Evolutionary conservation across 345 rosid species (phyloP).

Genomic region (Eucalyptus rudis): DNA sequence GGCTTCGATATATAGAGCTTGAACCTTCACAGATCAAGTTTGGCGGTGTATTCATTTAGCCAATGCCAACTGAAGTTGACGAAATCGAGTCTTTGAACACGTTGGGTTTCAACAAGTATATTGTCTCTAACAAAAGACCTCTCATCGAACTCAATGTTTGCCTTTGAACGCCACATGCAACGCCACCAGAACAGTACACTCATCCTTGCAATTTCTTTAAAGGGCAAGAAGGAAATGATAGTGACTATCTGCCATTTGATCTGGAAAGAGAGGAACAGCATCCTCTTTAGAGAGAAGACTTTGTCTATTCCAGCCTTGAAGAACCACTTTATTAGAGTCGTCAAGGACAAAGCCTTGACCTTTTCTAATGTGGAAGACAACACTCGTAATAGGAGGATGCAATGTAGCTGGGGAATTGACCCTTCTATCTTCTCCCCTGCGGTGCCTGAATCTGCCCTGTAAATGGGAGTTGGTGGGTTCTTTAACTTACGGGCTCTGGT

Average conservation of each 20-base stretch:
- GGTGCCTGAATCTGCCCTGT: too few relatives aligned
- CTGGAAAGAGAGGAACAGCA: too few relatives aligned
- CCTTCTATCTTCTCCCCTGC: too few relatives aligned
- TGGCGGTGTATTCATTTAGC: not conserved
- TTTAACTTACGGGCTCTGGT: too few relatives aligned
- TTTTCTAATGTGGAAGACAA: too few relatives aligned
- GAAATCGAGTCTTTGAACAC: not conserved
- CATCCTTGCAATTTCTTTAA: conserved; percentile 21
- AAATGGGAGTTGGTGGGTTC: too few relatives aligned
- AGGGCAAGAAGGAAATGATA: conserved; percentile 17
- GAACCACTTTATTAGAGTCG: too few relatives aligned
- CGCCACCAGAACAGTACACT: conserved; percentile 15
- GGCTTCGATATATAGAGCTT: conserved; percentile 11
- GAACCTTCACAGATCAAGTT: not conserved
- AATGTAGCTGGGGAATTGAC: too few relatives aligned
- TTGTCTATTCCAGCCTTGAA: too few relatives aligned
- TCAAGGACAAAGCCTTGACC: too few relatives aligned
- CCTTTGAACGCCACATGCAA: not conserved
- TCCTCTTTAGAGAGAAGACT: too few relatives aligned
- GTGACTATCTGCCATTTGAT: not conserved
- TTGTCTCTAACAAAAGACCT: conserved; percentile 2
- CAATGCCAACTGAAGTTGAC: not conserved
- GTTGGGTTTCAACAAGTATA: not conserved
- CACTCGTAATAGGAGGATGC: too few relatives aligned
- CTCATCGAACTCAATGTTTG: conserved; percentile 15